Percentiles rank a stretch among this genome's conserved stretches.
phyloP scores from a whole-genome alignment of 2,329 filamentous ascomycete genomes.

The Dactylellina cionopaga region DNA sequence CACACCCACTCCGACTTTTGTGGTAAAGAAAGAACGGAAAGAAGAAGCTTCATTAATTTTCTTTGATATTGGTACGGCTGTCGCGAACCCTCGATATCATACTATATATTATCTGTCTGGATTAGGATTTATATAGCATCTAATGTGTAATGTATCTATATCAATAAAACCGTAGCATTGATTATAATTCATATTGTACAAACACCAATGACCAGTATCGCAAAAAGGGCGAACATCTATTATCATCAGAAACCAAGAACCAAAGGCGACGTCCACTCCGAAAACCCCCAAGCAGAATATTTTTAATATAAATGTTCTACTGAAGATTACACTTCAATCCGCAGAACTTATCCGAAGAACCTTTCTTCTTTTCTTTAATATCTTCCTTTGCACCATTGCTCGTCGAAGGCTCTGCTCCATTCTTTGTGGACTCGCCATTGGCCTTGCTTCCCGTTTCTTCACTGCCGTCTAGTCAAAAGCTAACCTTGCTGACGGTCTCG shows the following conservation, averaged over 20 bases:
- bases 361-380: conserved; percentile 6
- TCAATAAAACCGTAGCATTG: not conserved
- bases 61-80: too few species aligned
- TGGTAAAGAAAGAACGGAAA: too few species aligned
- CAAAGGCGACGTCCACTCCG: too few species aligned
- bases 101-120: too few species aligned
- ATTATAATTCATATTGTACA: conserved; percentile 44
- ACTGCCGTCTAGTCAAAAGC: conserved; percentile 80
- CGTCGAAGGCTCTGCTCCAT: conserved; percentile 23
- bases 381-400: conserved; percentile 1
- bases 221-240: not conserved
- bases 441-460: conserved; percentile 57
- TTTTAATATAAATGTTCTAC: too few species aligned
- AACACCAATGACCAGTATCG: conserved; percentile 8
- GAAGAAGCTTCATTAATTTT: too few species aligned
- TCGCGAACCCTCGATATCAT: too few species aligned
- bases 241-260: too few species aligned
- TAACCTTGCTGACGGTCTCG: conserved; percentile 76
- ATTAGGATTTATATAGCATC: too few species aligned
- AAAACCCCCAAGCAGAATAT: too few species aligned
- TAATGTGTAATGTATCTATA: not conserved
- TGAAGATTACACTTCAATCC: conserved; percentile 45
- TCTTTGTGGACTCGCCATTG: conserved; percentile 22
- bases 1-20: too few species aligned
- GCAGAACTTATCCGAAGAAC: conserved; percentile 41